phyloP scores from a whole-genome alignment of 306 rosid genomes.

The Calophaca sinica region DNA sequence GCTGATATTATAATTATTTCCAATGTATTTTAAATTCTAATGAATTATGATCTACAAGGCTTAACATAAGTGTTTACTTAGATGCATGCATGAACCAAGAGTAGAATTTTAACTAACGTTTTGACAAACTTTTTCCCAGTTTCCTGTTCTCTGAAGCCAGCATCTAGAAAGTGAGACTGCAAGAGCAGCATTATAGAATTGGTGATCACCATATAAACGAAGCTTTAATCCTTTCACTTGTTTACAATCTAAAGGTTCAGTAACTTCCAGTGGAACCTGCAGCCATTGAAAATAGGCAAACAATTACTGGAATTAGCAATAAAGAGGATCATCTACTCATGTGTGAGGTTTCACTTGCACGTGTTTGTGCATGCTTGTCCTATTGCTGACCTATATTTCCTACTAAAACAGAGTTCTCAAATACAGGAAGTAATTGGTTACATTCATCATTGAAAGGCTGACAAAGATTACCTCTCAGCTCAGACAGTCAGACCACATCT shows the following conservation, averaged over 20 bases:
- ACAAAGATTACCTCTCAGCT: slow-evolving; percentile 7
- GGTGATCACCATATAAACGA: slow-evolving; percentile 77
- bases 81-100: slow-evolving; percentile 28
- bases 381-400: slow-evolving; percentile 25
- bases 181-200: slow-evolving; percentile 75
- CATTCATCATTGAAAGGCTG: not conserved
- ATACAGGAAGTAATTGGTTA: slow-evolving; percentile 1
- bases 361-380: not conserved
- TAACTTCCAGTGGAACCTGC: slow-evolving; percentile 69
- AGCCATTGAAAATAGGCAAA: slow-evolving; percentile 47
- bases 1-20: slow-evolving; percentile 27
- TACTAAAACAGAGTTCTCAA: slow-evolving; percentile 16
- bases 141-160: slow-evolving; percentile 87
- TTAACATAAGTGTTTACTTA: slow-evolving; percentile 24
- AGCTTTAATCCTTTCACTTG: slow-evolving; percentile 66
- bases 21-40: slow-evolving; percentile 23
- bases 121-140: slow-evolving; percentile 61
- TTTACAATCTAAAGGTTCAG: slow-evolving; percentile 58
- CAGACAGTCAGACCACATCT: slow-evolving; percentile 17
- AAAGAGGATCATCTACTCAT: slow-evolving; percentile 11
- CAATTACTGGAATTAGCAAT: slow-evolving; percentile 31
- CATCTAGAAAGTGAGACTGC: slow-evolving; percentile 78
- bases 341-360: slow-evolving; percentile 1
- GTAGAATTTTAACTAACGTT: slow-evolving; percentile 53
- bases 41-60: slow-evolving; percentile 8